These are phyloP conservation scores for Penicillium brasilianum DNA, from an alignment of 2,329 filamentous ascomycete genomes.

Conservation along the genomic window DNA sequence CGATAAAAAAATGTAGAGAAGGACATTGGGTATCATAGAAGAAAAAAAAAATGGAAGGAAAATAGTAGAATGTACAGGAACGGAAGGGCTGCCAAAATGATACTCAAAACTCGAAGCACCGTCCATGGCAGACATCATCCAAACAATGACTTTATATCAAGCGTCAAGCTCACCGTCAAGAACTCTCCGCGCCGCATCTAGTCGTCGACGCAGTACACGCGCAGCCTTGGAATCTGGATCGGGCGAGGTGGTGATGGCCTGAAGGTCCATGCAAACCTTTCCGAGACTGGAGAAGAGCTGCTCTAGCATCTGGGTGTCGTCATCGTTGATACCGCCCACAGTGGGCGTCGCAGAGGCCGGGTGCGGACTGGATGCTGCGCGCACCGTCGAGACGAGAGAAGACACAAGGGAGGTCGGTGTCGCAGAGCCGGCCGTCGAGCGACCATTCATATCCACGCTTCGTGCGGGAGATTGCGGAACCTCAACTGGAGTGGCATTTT, in stretches of 20 bases:
- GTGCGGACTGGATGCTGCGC: conserved; percentile 39
- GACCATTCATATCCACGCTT: conserved; percentile 32
- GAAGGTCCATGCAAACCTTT: conserved; percentile 57
- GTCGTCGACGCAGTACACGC: conserved; percentile 70
- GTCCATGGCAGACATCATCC: background rate
- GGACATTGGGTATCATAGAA: conserved; percentile 31
- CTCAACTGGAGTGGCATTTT: conserved; percentile 12
- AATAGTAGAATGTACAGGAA: conserved; percentile 11
- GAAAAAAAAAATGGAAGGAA: conserved; percentile 13
- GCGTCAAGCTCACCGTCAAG: conserved; percentile 70
- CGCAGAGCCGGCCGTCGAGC: conserved; percentile 35
- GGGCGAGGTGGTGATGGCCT: conserved; percentile 54
- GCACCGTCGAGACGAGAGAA: conserved; percentile 47
- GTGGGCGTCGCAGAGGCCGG: conserved; percentile 25
- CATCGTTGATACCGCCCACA: conserved; percentile 50
- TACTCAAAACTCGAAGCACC: background rate
- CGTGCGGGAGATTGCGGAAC: conserved; percentile 26
- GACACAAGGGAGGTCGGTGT: conserved; percentile 40
- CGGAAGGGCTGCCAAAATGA: conserved; percentile 6
- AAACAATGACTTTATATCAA: conserved; percentile 23
- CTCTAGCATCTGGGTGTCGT: conserved; percentile 63
- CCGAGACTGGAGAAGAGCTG: conserved; percentile 58
- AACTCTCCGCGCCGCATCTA: conserved; percentile 75
- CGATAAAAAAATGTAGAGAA: conserved; percentile 5
- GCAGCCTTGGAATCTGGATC: conserved; percentile 60